phyloP scores from a whole-genome alignment of 345 rosid genomes.

The Populus tremula region DNA sequence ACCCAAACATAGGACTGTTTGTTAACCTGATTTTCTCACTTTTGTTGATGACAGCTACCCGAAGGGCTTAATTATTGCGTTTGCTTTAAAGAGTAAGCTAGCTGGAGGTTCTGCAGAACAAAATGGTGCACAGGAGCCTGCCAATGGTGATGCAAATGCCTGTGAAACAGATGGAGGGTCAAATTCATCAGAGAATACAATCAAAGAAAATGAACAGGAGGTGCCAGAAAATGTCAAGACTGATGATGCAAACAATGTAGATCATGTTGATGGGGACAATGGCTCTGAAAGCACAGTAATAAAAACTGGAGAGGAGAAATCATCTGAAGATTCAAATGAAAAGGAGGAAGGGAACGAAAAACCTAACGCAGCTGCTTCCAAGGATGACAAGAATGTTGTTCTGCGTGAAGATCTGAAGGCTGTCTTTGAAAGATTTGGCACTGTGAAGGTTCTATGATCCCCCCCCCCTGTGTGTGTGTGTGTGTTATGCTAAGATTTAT shows the following conservation, averaged over 20 bases:
- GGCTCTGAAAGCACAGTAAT: constrained; percentile 13
- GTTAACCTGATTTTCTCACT: constrained; percentile 16
- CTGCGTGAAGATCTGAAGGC: constrained; percentile 89
- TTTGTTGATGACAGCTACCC: constrained; percentile 55
- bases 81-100: constrained; percentile 51
- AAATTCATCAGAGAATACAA: constrained; percentile 10
- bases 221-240: constrained; percentile 2
- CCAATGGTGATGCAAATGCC: constrained; percentile 17
- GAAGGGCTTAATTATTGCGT: constrained; percentile 82
- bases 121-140: constrained; percentile 34
- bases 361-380: constrained; percentile 42
- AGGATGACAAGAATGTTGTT: constrained; percentile 63
- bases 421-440: constrained; percentile 64
- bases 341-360: constrained; percentile 45
- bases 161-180: constrained; percentile 22
- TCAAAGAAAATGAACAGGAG: constrained; percentile 22
- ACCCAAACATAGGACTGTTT: background rate
- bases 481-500: background rate
- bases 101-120: constrained; percentile 40
- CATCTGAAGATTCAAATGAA: constrained; percentile 39
- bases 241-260: background rate
- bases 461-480: background rate
- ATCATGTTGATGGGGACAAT: background rate
- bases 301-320: constrained; percentile 39
- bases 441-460: constrained; percentile 59